Evolutionary conservation across 2,329 filamentous ascomycete genomes (phyloP).

Genomic region (Cercospora janseana): DNA sequence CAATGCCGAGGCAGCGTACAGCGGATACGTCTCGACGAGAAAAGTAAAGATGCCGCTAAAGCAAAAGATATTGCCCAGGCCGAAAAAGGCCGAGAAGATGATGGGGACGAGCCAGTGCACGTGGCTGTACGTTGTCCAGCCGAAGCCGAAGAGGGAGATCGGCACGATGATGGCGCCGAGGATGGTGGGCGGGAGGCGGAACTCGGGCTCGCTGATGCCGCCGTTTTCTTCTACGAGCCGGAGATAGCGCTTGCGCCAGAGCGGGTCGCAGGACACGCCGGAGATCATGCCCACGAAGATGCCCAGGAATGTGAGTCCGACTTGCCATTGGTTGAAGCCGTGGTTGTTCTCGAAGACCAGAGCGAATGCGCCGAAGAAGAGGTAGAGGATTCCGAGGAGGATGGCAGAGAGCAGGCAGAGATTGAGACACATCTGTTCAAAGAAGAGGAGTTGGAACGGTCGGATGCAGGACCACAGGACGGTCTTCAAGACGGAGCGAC

Average conservation of each 20-base stretch:
- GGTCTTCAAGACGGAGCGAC: conserved; percentile 62
- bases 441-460: conserved; percentile 73
- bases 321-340: conserved; percentile 74
- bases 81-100: conserved; percentile 50
- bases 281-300: conserved; percentile 66
- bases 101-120: conserved; percentile 46
- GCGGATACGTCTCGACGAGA: conserved; percentile 40
- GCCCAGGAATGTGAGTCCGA: conserved; percentile 72
- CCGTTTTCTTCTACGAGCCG: conserved; percentile 56
- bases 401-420: conserved; percentile 82
- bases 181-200: conserved; percentile 68
- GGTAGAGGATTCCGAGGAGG: conserved; percentile 81
- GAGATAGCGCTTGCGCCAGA: conserved; percentile 61
- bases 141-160: conserved; percentile 64
- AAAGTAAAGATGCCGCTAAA: conserved; percentile 24
- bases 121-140: conserved; percentile 26
- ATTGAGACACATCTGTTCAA: conserved; percentile 75
- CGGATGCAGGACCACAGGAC: conserved; percentile 55
- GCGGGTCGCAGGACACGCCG: conserved; percentile 61
- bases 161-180: conserved; percentile 74
- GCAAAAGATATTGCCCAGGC: conserved; percentile 41
- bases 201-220: conserved; percentile 76
- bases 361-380: conserved; percentile 84
- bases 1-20: conserved; percentile 51
- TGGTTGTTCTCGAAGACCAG: conserved; percentile 74